These are phyloP conservation scores for Suhomyces kilbournensis DNA, from an alignment of 805 yeast species.

Conservation along the genomic window DNA sequence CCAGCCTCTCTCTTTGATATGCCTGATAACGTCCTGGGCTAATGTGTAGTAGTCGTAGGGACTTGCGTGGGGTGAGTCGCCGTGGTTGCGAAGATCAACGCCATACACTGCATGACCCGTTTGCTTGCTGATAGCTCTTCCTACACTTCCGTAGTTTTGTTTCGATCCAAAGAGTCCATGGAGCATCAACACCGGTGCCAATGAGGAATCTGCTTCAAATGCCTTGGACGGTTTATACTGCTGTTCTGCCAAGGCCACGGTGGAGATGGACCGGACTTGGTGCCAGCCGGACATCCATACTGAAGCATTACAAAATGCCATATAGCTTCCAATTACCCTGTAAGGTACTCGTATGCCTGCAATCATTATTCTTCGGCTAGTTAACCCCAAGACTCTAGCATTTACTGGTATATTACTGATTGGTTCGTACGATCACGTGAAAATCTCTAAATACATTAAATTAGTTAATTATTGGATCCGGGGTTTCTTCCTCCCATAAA, in stretches of 20 bases:
- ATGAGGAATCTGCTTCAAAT: not conserved
- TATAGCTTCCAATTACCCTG: not conserved
- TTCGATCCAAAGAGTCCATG: constrained; percentile 57
- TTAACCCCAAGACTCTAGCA: not conserved
- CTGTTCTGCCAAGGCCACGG: constrained; percentile 4
- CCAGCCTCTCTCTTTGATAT: constrained; percentile 24
- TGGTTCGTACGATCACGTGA: not conserved
- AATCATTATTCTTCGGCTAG: not conserved
- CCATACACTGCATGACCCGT: constrained; percentile 37
- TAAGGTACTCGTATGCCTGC: not conserved
- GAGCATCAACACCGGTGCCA: constrained; percentile 45
- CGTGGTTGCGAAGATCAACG: constrained; percentile 57
- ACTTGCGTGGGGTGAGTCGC: constrained; percentile 41
- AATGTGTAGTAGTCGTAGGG: constrained; percentile 46
- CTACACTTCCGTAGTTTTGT: constrained; percentile 41
- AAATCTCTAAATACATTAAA: not conserved
- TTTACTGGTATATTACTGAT: not conserved
- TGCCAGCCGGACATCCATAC: too few species aligned
- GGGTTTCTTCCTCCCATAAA: constrained; percentile 53
- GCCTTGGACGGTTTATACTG: constrained; percentile 7
- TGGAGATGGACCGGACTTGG: too few species aligned
- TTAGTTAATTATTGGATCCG: constrained; percentile 1
- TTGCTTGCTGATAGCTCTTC: constrained; percentile 28
- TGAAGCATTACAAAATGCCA: not conserved
- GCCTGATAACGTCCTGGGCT: constrained; percentile 41